phyloP scores from a whole-genome alignment of 2,329 filamentous ascomycete genomes.

The Anisogramma anomala region DNA sequence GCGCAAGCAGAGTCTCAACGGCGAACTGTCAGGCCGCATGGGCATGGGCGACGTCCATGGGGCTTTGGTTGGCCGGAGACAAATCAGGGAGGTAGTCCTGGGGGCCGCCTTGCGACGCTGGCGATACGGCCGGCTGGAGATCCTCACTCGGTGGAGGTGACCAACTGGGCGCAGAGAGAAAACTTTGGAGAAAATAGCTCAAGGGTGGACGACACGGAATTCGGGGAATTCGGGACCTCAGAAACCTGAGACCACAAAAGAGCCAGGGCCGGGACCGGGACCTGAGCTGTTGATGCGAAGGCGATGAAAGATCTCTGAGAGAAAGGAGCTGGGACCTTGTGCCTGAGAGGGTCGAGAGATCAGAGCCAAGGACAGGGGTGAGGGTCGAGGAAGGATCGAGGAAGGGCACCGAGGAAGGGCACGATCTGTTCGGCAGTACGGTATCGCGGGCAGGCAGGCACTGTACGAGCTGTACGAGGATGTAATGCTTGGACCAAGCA shows the following conservation, averaged over 20 bases:
- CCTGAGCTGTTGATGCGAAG: conserved; percentile 9
- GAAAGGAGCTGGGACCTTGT: conserved; percentile 9
- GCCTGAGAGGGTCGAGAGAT: conserved; percentile 4
- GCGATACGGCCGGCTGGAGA: conserved; percentile 3
- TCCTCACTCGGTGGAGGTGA: conserved; percentile 6
- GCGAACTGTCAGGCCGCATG: conserved; percentile 25
- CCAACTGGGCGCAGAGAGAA: conserved; percentile 7
- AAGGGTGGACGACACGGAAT: conserved; percentile 12
- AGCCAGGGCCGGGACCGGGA: conserved; percentile 8
- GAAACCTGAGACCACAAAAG: conserved; percentile 11
- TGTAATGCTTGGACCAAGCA: not conserved
- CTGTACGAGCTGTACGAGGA: too few relatives aligned
- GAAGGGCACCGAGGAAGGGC: conserved; percentile 7
- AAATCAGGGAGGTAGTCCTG: not conserved
- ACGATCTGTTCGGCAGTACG: conserved; percentile 1
- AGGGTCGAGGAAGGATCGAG: conserved; percentile 5
- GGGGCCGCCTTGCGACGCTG: conserved; percentile 6
- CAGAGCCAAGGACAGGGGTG: conserved; percentile 12
- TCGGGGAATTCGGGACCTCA: conserved; percentile 5
- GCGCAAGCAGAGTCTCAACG: conserved; percentile 11
- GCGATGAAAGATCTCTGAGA: too few relatives aligned
- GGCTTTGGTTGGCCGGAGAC: not conserved
- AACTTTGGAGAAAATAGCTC: not conserved
- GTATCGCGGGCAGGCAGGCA: too few relatives aligned
- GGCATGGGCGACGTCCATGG: conserved; percentile 22